Percentiles rank a stretch among this genome's conserved stretches.
These are phyloP conservation scores for Turnera subulata DNA, from an alignment of 345 rosid species.

Conservation along the genomic window DNA sequence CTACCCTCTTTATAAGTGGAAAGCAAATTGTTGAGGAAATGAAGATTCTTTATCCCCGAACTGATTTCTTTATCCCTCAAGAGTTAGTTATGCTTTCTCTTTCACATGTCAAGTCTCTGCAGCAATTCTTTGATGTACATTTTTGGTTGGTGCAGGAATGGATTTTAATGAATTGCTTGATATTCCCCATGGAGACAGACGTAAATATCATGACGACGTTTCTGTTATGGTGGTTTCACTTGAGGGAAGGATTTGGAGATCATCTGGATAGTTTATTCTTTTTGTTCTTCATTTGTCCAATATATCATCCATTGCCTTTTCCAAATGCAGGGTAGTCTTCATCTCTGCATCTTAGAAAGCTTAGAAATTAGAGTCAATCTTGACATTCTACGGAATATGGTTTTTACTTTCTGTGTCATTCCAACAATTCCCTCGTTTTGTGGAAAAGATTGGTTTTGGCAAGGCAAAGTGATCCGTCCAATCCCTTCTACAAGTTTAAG, in stretches of 20 bases:
- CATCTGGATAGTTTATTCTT: conserved; percentile 66
- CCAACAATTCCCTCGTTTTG: conserved; percentile 1
- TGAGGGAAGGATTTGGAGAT: conserved; percentile 97
- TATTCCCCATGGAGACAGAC: conserved; percentile 87
- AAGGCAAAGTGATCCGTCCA: not conserved
- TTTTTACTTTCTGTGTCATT: not conserved
- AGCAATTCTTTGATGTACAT: conserved; percentile 2
- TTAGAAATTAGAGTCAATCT: conserved; percentile 30
- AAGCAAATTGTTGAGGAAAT: no score
- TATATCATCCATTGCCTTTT: conserved; percentile 29
- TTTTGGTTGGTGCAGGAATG: conserved; percentile 55
- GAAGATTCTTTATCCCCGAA: no score
- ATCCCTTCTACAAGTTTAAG: not conserved
- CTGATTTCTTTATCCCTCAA: not conserved
- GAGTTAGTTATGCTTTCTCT: not conserved
- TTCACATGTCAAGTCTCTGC: not conserved
- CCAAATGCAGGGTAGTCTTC: conserved; percentile 39
- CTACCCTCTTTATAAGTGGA: no score
- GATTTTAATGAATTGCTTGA: conserved; percentile 89
- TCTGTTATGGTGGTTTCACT: conserved; percentile 96
- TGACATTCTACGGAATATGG: conserved; percentile 18
- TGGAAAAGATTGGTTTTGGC: not conserved
- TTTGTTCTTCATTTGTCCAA: conserved; percentile 13
- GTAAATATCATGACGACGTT: conserved; percentile 95
- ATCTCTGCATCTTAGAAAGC: conserved; percentile 30